Evolutionary conservation across 495 filamentous ascomycete species (phyloP), one percentile per base, ranked within the genome.

Genomic region (Penicillium arizonense): DNA sequence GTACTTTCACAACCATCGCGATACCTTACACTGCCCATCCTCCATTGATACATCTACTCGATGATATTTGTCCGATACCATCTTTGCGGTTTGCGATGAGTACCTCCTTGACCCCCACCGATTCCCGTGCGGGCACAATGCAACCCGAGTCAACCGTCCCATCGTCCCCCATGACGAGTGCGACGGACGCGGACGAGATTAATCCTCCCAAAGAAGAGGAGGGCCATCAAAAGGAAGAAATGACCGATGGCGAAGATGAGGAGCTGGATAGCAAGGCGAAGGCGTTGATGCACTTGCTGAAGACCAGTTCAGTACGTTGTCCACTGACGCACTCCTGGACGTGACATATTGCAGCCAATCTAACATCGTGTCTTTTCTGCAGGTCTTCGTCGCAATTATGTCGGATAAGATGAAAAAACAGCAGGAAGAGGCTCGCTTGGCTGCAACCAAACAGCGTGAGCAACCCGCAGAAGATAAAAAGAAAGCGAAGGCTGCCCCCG

Each of bases 341-440:
- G 18, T 33, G 20, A 30, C 20, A 4, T 20, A 14, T 26, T 13
- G 3, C 28, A 20, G 16, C 7, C 12, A 13, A 1, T 37, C n/a
- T 42, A 38, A 53, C 28, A 44, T 34, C 3, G 28, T 13, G 24
- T 20, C 28, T 5, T 28, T 47, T 14, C 18, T 30, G 20, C 26
- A 77, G 74, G 70, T 76, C 2, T 77, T 76, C 46, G 73, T 76
- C 47, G 53, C 75, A 1, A 83, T 85, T 46, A 83, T 85, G 81
- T 73, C 82, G 16, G 72, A 79, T 30, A 83, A 84, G 52, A 85
- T 85, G 78, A 78, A 82, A 51, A 77, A 82, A 41, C 81, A 84
- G 49, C 79, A 84, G 59, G 81, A 84, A 32, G 76, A 79, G 21
- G 79, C 80, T 35, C 74, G 66, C 12, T 65, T 71, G 11, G 71